Evolutionary conservation across 176 grass and related monocot genomes (phyloP).

Genomic region (Carex parvula): DNA sequence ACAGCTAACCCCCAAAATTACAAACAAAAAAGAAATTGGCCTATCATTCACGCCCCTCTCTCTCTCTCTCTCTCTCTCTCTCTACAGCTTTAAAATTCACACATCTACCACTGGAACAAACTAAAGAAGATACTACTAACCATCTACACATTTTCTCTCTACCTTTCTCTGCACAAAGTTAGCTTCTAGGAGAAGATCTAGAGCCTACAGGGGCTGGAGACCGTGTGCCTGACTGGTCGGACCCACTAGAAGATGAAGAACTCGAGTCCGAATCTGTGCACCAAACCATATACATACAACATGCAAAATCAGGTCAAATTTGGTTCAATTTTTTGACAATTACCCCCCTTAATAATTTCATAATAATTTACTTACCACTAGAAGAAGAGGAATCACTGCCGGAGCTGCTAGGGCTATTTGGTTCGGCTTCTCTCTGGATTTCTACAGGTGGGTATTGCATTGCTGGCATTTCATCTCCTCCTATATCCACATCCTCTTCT

Average conservation of each 20-base stretch:
- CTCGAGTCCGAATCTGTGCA: conserved; percentile 67
- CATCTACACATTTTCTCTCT: conserved; percentile 8
- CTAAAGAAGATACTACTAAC: background rate
- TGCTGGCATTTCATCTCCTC: conserved; percentile 75
- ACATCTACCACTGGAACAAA: conserved; percentile 14
- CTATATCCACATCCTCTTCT: conserved; percentile 92
- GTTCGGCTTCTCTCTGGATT: conserved; percentile 63
- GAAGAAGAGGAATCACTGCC: conserved; percentile 62
- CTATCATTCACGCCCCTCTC: background rate
- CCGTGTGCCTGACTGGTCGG: conserved; percentile 4
- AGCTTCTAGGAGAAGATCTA: conserved; percentile 27
- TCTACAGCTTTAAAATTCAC: conserved; percentile 24
- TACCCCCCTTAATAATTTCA: background rate
- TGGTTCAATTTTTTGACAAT: background rate
- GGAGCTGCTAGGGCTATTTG: conserved; percentile 51
- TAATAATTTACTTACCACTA: conserved; percentile 44
- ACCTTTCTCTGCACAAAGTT: conserved; percentile 6
- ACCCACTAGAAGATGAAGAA: conserved; percentile 37
- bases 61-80: background rate
- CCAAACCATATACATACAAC: background rate
- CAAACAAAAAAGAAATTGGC: background rate
- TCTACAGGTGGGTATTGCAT: conserved; percentile 65
- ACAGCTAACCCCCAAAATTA: conserved; percentile 20
- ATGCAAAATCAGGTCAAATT: background rate
- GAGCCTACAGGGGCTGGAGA: conserved; percentile 27